Evolutionary conservation across 306 rosid species (phyloP).

Genomic region (Purshia tridentata): DNA sequence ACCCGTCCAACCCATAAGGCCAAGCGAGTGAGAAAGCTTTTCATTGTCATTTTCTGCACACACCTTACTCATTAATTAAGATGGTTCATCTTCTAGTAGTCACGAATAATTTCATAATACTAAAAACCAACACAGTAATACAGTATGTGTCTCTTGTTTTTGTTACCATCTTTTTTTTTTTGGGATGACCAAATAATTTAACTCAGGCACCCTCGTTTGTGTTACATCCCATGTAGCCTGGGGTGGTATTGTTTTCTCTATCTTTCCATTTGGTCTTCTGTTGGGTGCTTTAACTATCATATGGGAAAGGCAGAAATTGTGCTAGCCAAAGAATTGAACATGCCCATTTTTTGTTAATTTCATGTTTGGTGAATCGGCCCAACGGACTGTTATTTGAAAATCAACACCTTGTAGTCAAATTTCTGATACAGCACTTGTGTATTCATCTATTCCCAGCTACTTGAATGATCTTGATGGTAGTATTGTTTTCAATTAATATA

Average conservation of each 20-base stretch:
- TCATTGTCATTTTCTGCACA: background rate
- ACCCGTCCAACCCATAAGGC: background rate
- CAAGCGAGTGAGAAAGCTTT: conserved; percentile 6
- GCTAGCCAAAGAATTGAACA: background rate
- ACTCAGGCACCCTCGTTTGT: too few relatives aligned
- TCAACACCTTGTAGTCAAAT: background rate
- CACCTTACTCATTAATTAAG: background rate
- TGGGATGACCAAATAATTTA: too few relatives aligned
- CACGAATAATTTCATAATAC: too few relatives aligned
- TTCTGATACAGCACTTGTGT: background rate
- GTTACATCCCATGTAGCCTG: too few relatives aligned
- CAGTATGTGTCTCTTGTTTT: too few relatives aligned
- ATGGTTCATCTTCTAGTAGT: too few relatives aligned
- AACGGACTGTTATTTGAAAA: background rate
- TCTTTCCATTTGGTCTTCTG: background rate
- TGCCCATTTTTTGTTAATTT: background rate
- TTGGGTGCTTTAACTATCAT: background rate
- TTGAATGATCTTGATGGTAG: background rate
- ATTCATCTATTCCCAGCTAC: background rate
- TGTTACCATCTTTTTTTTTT: too few relatives aligned
- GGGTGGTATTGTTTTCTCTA: too few relatives aligned
- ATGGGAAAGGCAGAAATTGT: background rate
- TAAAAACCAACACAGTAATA: too few relatives aligned
- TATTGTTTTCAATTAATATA: background rate
- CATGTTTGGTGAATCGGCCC: background rate